Conservation (phyloP, 108 stramenopile genomes). For the Skeletonema potamos region DNA sequence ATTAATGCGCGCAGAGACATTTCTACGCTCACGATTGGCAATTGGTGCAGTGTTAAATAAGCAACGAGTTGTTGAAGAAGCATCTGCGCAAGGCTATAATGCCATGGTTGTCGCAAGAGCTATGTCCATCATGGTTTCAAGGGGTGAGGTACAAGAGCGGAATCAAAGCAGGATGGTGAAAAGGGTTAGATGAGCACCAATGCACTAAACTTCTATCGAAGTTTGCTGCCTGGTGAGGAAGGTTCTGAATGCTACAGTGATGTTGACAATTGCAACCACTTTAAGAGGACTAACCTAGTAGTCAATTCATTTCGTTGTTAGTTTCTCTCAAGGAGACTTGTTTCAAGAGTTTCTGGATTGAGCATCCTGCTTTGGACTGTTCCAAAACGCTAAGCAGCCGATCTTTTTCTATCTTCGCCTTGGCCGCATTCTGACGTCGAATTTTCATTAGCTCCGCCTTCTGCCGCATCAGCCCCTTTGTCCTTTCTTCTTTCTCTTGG, state of each 20-base stretch:
- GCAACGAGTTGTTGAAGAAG: conserved; percentile 84
- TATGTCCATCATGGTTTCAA: conserved; percentile 67
- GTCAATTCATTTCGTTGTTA: background rate
- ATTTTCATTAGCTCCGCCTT: conserved; percentile 7
- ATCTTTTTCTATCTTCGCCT: conserved; percentile 33
- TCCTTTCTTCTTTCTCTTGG: conserved; percentile 1
- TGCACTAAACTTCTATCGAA: background rate
- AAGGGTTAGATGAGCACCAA: conserved; percentile 58
- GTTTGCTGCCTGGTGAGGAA: too few species aligned
- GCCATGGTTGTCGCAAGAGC: conserved; percentile 74
- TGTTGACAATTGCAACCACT: background rate
- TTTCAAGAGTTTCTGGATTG: conserved; percentile 12
- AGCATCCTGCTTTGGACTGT: conserved; percentile 5
- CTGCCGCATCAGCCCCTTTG: background rate
- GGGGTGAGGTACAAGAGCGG: conserved; percentile 82
- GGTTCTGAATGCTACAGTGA: background rate
- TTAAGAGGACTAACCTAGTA: background rate
- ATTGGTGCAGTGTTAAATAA: conserved; percentile 83
- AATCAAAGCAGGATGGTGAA: conserved; percentile 84
- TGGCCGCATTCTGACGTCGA: conserved; percentile 13
- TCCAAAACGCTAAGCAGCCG: conserved; percentile 13
- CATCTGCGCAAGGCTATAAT: conserved; percentile 80
- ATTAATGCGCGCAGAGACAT: conserved; percentile 75
- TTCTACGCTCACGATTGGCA: conserved; percentile 69
- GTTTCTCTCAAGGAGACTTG: background rate